Conservation (phyloP, 106 monocot genomes). For the Allium cepa region DNA sequence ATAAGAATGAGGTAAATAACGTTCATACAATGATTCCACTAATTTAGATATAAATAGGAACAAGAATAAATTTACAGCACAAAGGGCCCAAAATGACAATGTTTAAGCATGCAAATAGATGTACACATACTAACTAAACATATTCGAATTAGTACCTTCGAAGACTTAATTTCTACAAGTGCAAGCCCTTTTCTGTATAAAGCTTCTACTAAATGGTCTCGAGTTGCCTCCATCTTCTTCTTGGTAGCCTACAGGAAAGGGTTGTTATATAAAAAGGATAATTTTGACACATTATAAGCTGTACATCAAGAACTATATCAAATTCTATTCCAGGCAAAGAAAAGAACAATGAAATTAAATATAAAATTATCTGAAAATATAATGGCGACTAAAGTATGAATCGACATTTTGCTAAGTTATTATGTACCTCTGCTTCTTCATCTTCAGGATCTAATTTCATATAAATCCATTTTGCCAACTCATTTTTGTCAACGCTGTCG, state of each 20-base stretch:
- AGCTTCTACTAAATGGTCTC: conserved; percentile 81
- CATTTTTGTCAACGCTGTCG: conserved; percentile 79
- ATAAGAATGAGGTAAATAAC: no score
- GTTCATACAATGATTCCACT: no score
- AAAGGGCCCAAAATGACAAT: no score
- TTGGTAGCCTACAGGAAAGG: conserved; percentile 39
- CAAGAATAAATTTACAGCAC: no score
- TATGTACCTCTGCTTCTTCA: conserved; percentile 74
- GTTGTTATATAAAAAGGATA: no score
- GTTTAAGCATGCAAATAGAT: not conserved
- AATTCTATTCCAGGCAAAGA: no score
- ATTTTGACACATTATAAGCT: not conserved
- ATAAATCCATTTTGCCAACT: conserved; percentile 65
- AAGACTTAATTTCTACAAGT: conserved; percentile 52
- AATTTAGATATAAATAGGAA: no score
- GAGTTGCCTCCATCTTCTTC: conserved; percentile 85
- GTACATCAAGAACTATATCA: not conserved
- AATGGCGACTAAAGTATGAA: not conserved
- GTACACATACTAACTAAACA: not conserved
- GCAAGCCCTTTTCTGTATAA: conserved; percentile 87
- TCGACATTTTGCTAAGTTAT: not conserved
- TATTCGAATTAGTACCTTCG: conserved; percentile 31
- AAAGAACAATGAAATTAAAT: no score
- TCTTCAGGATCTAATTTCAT: conserved; percentile 76
- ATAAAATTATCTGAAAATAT: no score